Base-by-base conservation (phyloP, 345 rosid genomes). In the Acer campestre region DNA sequence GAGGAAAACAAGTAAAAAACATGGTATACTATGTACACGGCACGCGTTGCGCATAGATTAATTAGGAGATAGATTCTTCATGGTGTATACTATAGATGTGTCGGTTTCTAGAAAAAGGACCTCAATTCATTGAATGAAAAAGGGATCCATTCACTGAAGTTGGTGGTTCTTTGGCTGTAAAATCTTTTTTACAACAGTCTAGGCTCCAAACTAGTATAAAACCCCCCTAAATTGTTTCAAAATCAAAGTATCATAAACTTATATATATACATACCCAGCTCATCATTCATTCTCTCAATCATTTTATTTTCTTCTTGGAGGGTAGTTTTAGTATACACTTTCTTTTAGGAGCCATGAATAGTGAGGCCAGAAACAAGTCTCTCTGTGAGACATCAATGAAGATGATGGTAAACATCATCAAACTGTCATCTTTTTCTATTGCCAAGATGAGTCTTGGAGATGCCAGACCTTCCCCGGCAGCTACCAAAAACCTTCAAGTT, bases 361-460 rank as follows among this genome's bases (percentile, higher is more conserved):
- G 56, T 18, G 81, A 81, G 18, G 66, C 70, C 23, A 80, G 85
- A 51, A 82, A 40, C 77, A 82, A 66, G 63, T 86, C 95, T 35
- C 74, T 91, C 0, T 71, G 84, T 38, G 87, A 81, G 80, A 84
- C 79, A 10, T 89, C 93, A 31, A 66, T 89, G 86, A 80, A 89
- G 82, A 72, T 89, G 83, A 81, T 81, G 67, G 77, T 75, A 12
- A 87, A 78, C 77, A 82, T 89, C 76, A 58, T 89, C 17, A 89
- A 73, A 73, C 18, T 71, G 58, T 91, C 91, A 16, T 82, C 93
- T 22, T 80, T 89, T 75, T 89, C 89, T 10, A 78, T 91, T 51
- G 88, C 90, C 61, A 80, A 83, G 70, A 74, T 67, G 76, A 83
- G 84, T 79, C 88, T 84, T 27, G 92, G 94, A 27, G 66, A 75